Conservation (phyloP, 257 asterid genomes). For the Scutellaria minor region DNA sequence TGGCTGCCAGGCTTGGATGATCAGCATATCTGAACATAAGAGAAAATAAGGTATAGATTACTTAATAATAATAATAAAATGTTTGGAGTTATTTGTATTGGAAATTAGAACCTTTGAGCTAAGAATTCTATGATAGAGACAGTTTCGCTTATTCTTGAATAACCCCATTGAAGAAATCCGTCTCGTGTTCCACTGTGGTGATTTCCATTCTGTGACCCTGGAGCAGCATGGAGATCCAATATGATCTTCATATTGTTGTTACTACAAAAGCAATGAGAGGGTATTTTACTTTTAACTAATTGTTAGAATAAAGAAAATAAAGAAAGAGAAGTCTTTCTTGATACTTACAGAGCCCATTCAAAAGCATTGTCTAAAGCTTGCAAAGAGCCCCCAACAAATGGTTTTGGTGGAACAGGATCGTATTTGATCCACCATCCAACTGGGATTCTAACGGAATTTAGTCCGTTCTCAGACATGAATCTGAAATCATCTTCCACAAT, state of each 20-base stretch:
- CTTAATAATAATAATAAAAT: too few species aligned
- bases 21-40: constrained; percentile 41
- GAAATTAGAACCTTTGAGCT: constrained; percentile 45
- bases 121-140: constrained; percentile 54
- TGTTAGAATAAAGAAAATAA: not conserved
- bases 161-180: constrained; percentile 56
- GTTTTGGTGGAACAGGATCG: constrained; percentile 52
- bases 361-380: constrained; percentile 53
- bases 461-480: constrained; percentile 52
- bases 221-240: constrained; percentile 56
- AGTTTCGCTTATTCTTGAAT: constrained; percentile 45
- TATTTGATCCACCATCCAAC: constrained; percentile 58
- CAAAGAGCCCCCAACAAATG: constrained; percentile 54
- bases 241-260: constrained; percentile 52
- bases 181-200: constrained; percentile 60
- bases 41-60: too few species aligned
- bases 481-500: constrained; percentile 52
- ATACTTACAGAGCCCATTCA: constrained; percentile 48
- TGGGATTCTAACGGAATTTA: constrained; percentile 52
- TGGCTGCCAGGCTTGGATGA: constrained; percentile 54
- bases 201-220: constrained; percentile 61
- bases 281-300: constrained; percentile 4
- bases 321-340: not conserved
- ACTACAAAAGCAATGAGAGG: constrained; percentile 29
- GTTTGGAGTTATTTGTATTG: not conserved